Base-by-base conservation (phyloP, 805 yeast species). In the Candida arabinofermentans region DNA sequence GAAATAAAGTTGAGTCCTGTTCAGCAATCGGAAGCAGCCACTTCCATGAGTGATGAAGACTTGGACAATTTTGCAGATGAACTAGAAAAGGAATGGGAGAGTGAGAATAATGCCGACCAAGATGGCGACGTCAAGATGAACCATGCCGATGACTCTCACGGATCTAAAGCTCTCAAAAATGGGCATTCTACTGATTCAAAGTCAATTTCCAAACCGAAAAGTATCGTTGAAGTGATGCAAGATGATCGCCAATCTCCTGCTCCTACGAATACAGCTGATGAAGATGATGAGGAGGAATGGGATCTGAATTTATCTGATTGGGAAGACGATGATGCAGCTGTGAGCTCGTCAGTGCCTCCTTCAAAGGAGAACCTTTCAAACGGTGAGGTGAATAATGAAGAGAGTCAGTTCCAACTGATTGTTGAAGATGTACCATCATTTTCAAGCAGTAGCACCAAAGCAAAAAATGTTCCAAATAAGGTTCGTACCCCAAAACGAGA, bases 301-400 rank as follows among this genome's bases (percentile, higher is more conserved):
- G 43, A 43, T 16, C 40, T 55, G 24, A 50, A 55, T 23, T 36
- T 50, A 7, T 53, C 58, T 0, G 61, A 54, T 36, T 57, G 58
- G 59, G 61, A 55, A 9, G 61, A 58, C 13, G 53, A 41, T 3
- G 58, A 52, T 16, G n/a, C n/a, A n/a, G n/a, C n/a, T n/a, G n/a
- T n/a, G n/a, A n/a, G n/a, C n/a, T n/a, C n/a, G n/a, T n/a, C n/a
- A n/a, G n/a, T n/a, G n/a, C n/a, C n/a, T n/a, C n/a, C n/a, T n/a
- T n/a, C n/a, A n/a, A n/a, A n/a, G n/a, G n/a, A n/a, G n/a, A n/a
- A n/a, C n/a, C n/a, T n/a, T n/a, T n/a, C n/a, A n/a, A 16, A 40
- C 26, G 19, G 37, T 24, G 18, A 38, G 27, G 27, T 26, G 18
- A 22, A 34, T 8, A 36, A 24, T n/a, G 37, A 30, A 18, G 34